Conservation (phyloP, 257 asterid genomes). For the Lithospermum erythrorhizon region DNA sequence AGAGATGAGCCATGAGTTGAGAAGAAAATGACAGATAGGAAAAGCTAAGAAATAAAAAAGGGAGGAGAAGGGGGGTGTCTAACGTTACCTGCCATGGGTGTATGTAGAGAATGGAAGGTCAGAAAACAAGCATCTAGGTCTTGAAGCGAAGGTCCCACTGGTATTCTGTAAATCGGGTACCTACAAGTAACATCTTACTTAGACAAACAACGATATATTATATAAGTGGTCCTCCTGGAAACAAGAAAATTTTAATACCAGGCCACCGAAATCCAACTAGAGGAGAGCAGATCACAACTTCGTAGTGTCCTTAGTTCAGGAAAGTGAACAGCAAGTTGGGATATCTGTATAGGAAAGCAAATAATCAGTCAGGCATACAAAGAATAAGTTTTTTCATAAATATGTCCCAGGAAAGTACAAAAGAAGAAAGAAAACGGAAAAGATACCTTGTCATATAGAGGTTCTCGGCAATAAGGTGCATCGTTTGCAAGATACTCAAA, state of each 20-base stretch:
- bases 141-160: constrained; percentile 74
- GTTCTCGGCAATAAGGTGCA: constrained; percentile 76
- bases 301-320: constrained; percentile 65
- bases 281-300: constrained; percentile 74
- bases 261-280: constrained; percentile 96
- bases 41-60: neutral
- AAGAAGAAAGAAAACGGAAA: constrained; percentile 1
- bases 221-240: neutral
- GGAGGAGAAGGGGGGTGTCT: neutral
- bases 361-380: neutral
- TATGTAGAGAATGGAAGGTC: constrained; percentile 86
- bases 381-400: constrained; percentile 1
- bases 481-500: constrained; percentile 68
- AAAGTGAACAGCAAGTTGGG: constrained; percentile 45
- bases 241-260: constrained; percentile 34
- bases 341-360: constrained; percentile 35
- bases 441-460: constrained; percentile 50
- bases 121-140: constrained; percentile 90
- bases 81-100: constrained; percentile 52
- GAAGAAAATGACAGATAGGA: neutral
- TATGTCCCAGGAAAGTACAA: neutral
- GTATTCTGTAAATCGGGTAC: constrained; percentile 98
- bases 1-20: too few species aligned
- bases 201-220: neutral
- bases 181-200: constrained; percentile 21